Evolutionary conservation across 2,329 filamentous ascomycete genomes (phyloP).

Genomic region (Clarireedia monteithiana): DNA sequence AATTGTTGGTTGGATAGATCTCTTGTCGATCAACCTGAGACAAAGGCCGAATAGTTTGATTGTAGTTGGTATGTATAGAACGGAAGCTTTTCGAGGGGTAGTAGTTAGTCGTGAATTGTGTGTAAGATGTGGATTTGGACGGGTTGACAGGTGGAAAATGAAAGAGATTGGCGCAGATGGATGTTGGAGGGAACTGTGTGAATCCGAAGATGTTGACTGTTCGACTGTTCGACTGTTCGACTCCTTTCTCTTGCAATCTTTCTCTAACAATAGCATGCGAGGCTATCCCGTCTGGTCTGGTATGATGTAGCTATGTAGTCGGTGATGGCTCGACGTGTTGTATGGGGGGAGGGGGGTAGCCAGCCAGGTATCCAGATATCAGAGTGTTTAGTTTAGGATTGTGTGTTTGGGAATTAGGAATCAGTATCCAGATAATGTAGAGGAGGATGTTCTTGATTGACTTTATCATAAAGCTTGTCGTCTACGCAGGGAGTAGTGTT

Average conservation of each 20-base stretch:
- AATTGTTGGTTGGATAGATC: neutral
- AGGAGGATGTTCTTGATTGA: neutral
- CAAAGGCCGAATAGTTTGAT: neutral
- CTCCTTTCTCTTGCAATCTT: too few species aligned
- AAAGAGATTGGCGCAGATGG: neutral
- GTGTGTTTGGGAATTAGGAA: too few species aligned
- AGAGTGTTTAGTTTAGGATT: too few species aligned
- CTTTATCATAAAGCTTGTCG: neutral
- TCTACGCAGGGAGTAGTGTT: neutral
- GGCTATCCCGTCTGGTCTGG: neutral
- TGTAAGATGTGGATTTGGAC: neutral
- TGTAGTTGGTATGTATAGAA: neutral
- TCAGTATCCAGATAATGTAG: neutral
- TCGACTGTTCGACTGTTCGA: too few species aligned
- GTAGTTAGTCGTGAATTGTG: too few species aligned
- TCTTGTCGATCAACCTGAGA: neutral
- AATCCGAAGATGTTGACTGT: neutral
- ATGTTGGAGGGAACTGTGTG: neutral
- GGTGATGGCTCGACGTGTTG: neutral
- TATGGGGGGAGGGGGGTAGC: neutral
- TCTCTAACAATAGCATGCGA: too few species aligned
- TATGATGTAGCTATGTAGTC: neutral
- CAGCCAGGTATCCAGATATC: too few species aligned
- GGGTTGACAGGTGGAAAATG: neutral
- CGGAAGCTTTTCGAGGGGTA: neutral